A percentile compares a stretch with the other conserved stretches of the same genome.
Evolutionary conservation across 192 early-diverging fungal species (phyloP).

Genomic region (Backusella circina): DNA sequence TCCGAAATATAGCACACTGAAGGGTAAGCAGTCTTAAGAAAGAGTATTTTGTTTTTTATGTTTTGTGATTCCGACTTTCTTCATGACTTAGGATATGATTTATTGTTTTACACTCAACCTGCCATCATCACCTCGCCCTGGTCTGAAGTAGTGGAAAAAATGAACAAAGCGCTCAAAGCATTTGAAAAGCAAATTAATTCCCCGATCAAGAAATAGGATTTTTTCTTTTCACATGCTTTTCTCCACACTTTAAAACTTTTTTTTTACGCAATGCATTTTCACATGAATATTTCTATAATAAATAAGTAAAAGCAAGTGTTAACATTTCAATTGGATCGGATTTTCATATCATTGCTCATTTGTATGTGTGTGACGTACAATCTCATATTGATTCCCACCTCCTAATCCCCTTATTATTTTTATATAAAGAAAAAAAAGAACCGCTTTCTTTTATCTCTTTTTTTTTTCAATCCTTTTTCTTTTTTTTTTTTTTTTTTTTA

Average conservation of each 20-base stretch:
- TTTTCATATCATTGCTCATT: not conserved
- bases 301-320: not conserved
- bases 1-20: not conserved
- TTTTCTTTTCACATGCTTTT: constrained; percentile 19
- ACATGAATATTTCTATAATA: constrained; percentile 3
- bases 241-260: not conserved
- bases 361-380: not conserved
- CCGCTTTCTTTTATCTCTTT: not conserved
- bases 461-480: not conserved
- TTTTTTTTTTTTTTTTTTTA: not conserved
- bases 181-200: not conserved
- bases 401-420: not conserved
- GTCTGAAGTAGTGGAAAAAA: not conserved
- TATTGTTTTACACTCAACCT: not conserved
- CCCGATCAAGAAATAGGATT: not conserved
- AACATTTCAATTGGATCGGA: not conserved
- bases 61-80: not conserved
- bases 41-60: too few species aligned
- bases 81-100: constrained; percentile 1
- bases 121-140: not conserved
- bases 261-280: not conserved
- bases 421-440: not conserved
- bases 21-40: not conserved
- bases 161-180: not conserved
- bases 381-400: not conserved